A percentile compares a stretch with the other conserved stretches of the same genome.
phyloP scores from a whole-genome alignment of 176 grass and related monocot species.

The Avena atlantica region DNA sequence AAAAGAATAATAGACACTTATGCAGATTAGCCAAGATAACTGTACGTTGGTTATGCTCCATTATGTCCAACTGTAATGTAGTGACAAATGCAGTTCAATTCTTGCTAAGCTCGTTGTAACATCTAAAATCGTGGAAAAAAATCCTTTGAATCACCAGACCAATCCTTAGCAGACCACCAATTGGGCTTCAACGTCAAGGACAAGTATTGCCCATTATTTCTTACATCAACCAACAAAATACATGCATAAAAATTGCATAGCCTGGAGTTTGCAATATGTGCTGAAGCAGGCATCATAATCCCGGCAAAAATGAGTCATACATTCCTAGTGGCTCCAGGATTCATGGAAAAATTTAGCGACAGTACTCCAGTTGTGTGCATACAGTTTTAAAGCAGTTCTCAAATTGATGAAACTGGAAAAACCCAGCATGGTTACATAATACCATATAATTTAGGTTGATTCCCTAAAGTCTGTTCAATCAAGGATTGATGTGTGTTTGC shows the following conservation, averaged over 20 bases:
- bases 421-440: background rate
- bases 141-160: background rate
- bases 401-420: background rate
- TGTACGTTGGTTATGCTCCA: background rate
- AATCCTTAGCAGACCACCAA: background rate
- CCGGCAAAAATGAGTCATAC: too few species aligned
- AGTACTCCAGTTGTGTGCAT: background rate
- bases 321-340: background rate
- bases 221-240: background rate
- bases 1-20: conserved; percentile 23
- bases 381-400: background rate
- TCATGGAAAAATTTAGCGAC: background rate
- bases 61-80: background rate
- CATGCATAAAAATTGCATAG: background rate
- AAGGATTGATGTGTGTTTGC: background rate
- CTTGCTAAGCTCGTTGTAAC: background rate
- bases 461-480: background rate
- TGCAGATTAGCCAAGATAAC: background rate
- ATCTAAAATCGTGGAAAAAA: background rate
- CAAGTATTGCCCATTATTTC: background rate
- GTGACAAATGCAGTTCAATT: background rate
- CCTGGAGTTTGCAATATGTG: background rate
- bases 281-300: background rate
- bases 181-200: too few species aligned
- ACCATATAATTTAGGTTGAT: background rate